A percentile compares a stretch with the other conserved stretches of the same genome.
Evolutionary conservation across 2,329 filamentous ascomycete species (phyloP).

Genomic region (Zalaria sp.): DNA sequence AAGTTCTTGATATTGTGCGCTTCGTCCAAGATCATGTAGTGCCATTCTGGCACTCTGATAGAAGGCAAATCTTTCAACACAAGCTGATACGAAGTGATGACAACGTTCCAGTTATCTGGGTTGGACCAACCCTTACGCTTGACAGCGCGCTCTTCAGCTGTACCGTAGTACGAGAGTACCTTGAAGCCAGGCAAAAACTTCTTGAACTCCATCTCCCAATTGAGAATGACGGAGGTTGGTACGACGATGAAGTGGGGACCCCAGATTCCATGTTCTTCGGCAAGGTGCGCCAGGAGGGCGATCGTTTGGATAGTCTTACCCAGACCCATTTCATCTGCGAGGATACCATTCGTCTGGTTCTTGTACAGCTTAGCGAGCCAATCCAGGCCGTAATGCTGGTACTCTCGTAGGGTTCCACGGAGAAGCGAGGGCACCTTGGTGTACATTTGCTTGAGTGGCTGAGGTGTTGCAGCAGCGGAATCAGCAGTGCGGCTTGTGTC

Average conservation of each 20-base stretch:
- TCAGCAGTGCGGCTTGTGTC: slow-evolving; percentile 5
- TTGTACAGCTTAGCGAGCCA: slow-evolving; percentile 91
- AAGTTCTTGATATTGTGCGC: slow-evolving; percentile 99
- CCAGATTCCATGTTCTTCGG: slow-evolving; percentile 83
- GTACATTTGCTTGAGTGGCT: slow-evolving; percentile 10
- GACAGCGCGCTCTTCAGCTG: slow-evolving; percentile 76
- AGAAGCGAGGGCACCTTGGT: slow-evolving; percentile 53
- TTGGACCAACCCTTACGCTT: slow-evolving; percentile 91
- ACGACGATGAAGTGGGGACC: slow-evolving; percentile 92
- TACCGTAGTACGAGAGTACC: slow-evolving; percentile 92
- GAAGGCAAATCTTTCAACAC: slow-evolving; percentile 88
- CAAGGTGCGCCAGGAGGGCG: slow-evolving; percentile 79
- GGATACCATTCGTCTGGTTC: slow-evolving; percentile 86
- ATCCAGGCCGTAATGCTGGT: slow-evolving; percentile 92
- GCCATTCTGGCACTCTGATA: slow-evolving; percentile 85
- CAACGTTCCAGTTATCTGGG: slow-evolving; percentile 64
- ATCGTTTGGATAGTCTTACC: slow-evolving; percentile 99
- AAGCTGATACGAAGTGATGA: slow-evolving; percentile 94
- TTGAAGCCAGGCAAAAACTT: slow-evolving; percentile 98
- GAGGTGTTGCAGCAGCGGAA: slow-evolving; percentile 6
- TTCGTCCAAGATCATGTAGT: slow-evolving; percentile 96
- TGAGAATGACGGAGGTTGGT: slow-evolving; percentile 94
- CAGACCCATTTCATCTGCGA: slow-evolving; percentile 96
- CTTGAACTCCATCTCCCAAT: slow-evolving; percentile 99
- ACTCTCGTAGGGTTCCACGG: slow-evolving; percentile 80